Evolutionary conservation across 768 basidiomycete species (phyloP).

Genomic region (Psilocybe subaeruginosa): DNA sequence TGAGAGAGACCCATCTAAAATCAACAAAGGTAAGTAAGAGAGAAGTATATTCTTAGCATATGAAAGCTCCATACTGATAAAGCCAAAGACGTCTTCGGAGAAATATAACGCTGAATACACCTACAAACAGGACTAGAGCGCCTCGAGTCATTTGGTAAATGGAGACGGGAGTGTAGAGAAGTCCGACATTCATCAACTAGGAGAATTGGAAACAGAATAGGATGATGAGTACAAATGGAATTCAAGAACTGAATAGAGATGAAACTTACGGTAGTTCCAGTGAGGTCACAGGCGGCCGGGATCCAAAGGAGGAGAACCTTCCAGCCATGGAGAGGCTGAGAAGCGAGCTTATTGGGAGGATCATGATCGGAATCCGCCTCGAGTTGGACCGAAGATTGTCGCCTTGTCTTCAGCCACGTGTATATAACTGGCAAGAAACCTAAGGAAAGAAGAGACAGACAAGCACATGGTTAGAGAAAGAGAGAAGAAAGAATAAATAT

Average conservation of each 20-base stretch:
- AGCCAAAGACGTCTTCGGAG: constrained; percentile 82
- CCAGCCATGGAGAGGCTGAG: constrained; percentile 63
- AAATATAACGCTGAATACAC: constrained; percentile 88
- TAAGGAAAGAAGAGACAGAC: constrained; percentile 33
- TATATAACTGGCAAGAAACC: constrained; percentile 87
- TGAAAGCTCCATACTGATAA: constrained; percentile 65
- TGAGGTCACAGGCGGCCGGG: constrained; percentile 88
- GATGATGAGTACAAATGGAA: constrained; percentile 10
- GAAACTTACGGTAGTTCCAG: constrained; percentile 80
- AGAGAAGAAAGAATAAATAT: constrained; percentile 6
- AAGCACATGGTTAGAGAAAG: constrained; percentile 27
- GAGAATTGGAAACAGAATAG: neutral
- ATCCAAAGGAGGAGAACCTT: constrained; percentile 82
- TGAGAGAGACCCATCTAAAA: constrained; percentile 83
- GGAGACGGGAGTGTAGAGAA: constrained; percentile 95
- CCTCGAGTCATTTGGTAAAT: constrained; percentile 98
- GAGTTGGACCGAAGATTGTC: constrained; percentile 55
- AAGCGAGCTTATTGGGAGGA: constrained; percentile 37
- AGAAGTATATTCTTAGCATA: constrained; percentile 4
- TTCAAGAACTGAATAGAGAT: constrained; percentile 12
- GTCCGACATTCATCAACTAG: constrained; percentile 91
- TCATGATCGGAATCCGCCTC: constrained; percentile 53
- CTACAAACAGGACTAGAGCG: constrained; percentile 93
- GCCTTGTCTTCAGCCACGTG: constrained; percentile 59
- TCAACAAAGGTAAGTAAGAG: constrained; percentile 13